Percentiles rank a stretch among this genome's conserved stretches.
Conservation (phyloP, 371 early-diverging fungal species). For the Apophysomyces variabilis region DNA sequence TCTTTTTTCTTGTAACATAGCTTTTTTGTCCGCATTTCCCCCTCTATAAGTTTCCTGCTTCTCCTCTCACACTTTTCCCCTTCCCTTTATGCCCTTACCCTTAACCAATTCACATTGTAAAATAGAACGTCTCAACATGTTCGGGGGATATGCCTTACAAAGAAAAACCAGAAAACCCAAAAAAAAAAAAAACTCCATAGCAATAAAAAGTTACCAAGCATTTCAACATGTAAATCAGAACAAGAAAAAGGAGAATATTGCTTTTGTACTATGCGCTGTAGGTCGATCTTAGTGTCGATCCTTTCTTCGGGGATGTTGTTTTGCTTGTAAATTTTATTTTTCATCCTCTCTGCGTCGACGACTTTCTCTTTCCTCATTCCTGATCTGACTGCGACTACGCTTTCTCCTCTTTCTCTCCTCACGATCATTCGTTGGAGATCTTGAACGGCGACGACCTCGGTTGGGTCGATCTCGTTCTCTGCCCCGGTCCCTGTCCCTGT, state of each 20-base stretch:
- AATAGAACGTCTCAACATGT: conserved; percentile 53
- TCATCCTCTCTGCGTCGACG: neutral
- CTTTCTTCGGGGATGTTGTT: neutral
- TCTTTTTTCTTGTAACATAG: too few species aligned
- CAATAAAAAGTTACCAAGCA: conserved; percentile 2
- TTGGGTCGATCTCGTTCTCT: neutral
- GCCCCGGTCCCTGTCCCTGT: too few species aligned
- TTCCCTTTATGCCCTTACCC: neutral
- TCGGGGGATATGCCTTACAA: conserved; percentile 28
- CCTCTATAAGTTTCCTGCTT: conserved; percentile 14
- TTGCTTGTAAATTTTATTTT: neutral
- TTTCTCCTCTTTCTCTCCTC: conserved; percentile 2
- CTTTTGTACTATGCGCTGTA: neutral
- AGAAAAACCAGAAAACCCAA: neutral
- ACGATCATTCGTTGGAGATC: neutral
- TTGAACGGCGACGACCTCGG: neutral
- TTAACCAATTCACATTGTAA: conserved; percentile 22
- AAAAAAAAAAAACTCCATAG: too few species aligned
- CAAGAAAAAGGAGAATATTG: neutral
- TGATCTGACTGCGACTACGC: neutral
- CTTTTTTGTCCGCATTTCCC: too few species aligned
- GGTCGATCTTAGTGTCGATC: neutral
- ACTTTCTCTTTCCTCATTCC: neutral
- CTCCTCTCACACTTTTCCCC: conserved; percentile 2
- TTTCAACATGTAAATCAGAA: conserved; percentile 17